Percentiles rank a stretch among this genome's conserved stretches.
Conservation (phyloP, 1,284 basidiomycete species). For the Ustilago shanxiensis region DNA sequence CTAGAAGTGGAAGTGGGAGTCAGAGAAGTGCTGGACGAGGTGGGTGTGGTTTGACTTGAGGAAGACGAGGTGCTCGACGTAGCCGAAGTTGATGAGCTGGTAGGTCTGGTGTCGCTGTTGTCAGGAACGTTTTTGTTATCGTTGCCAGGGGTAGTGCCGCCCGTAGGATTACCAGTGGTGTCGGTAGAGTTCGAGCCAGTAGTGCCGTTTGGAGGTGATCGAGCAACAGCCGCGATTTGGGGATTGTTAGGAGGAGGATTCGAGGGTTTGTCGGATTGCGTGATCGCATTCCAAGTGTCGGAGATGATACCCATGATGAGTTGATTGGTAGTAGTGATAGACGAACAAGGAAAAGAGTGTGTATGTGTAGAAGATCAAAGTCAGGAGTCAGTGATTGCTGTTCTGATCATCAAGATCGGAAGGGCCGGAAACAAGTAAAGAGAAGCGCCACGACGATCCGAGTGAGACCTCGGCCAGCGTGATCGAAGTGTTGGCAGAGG, state of each 20-base stretch:
- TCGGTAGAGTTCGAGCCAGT: background rate
- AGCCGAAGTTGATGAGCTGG: constrained; percentile 9
- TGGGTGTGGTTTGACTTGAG: constrained; percentile 7
- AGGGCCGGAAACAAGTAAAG: background rate
- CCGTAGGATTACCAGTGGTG: constrained; percentile 8
- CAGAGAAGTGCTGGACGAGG: constrained; percentile 26
- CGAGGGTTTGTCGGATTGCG: constrained; percentile 2
- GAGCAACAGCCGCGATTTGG: constrained; percentile 19
- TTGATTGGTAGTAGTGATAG: background rate
- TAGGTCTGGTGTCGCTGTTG: constrained; percentile 5
- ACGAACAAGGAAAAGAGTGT: background rate
- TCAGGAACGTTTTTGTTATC: background rate
- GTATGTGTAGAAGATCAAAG: background rate
- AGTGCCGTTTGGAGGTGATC: constrained; percentile 25
- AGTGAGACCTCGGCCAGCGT: too few species aligned
- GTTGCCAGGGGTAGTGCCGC: background rate
- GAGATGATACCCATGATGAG: constrained; percentile 2
- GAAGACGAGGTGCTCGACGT: too few species aligned
- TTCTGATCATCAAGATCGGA: background rate
- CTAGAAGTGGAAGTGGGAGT: constrained; percentile 17
- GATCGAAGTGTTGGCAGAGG: too few species aligned
- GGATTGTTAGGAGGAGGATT: background rate
- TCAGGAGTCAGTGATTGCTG: background rate
- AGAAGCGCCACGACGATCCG: background rate
- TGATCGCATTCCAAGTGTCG: constrained; percentile 4